Base-by-base conservation (phyloP, 2,329 filamentous ascomycete genomes). In the Aulographum hederae region DNA sequence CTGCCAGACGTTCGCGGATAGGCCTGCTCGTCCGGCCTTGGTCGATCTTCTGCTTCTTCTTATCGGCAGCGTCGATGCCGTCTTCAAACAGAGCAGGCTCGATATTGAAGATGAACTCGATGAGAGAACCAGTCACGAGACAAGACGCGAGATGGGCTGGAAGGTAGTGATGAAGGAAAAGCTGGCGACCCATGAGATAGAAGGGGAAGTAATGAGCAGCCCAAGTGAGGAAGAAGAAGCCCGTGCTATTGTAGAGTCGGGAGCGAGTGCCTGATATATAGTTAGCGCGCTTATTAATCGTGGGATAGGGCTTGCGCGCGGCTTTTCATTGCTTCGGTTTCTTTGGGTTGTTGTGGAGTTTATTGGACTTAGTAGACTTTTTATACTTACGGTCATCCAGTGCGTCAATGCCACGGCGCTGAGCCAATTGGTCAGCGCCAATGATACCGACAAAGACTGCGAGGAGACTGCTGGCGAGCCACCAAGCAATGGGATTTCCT, bases 151-250 rank as follows among this genome's bases (percentile, higher is more conserved):
- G 66, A 50, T 98, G 89, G 1, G 89, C 82, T 1, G 89, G 89
- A 3, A 98, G 70, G 51, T 98, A 98, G 57, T 98, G 89, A 55
- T 98, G 89, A 43, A 98, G 58, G 73, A 98, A 98, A 41, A 94
- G 74, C 54, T 98, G 86, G 45, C 86, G 84, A 35, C 86, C 86
- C 86, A 98, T 98, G 40, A 94, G 72, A 61, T 74, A 98, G 65
- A 98, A 98, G 32, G 86, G 86, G 54, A 93, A 73, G 63, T 94
- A 98, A 54, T 98, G 89, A 2, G 84, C 86, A 11, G 81, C 84
- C 89, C 89, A 98, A 34, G 84, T 82, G 35, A 98, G 70, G 72
- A 94, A 95, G 64, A 98, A 91, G 69, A 98, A 98, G 16, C 89
- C 89, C 1, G 89, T 95, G 33, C 84, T 94, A 65, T 95, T 95